Base-by-base conservation (phyloP, 2,329 filamentous ascomycete genomes). In the Ophiostoma ulmi region DNA sequence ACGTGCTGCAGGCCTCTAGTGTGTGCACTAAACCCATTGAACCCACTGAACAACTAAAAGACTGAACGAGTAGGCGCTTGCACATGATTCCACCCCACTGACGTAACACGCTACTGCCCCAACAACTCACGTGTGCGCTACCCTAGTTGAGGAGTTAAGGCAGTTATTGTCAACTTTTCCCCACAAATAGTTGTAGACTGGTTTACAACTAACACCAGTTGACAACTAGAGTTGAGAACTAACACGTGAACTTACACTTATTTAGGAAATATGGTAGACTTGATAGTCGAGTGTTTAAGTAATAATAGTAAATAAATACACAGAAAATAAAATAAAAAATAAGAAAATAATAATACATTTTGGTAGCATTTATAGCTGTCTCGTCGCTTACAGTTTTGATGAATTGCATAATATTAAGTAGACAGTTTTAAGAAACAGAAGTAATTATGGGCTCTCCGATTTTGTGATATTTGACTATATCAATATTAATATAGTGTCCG, bases 41-140 rank as follows among this genome's bases (percentile, higher is more conserved):
- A 44, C 39, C 31, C 31, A 31, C 31, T 31, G 31, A 31, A 31
- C 31, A 31, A 31, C 31, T 31, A 31, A 31, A 31, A 31, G 31
- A 58, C 22, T 58, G 17, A 31, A 58, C 8, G n/a, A 22, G 52
- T 10, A 58, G 52, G n/a, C n/a, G 52, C 52, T 58, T 58, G 52
- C 52, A 58, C 52, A 58, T 58, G 52, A 58, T 58, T 58, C 26
- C 52, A 58, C 52, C 52, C 52, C 52, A 58, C 52, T 58, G 52
- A 58, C 52, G 52, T 58, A 58, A 26, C 52, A 58, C 22, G 52
- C 52, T 48, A 48, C 44, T 20, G 44, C 44, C 14, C 20, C 39
- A 44, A 17, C 39, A 26, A 31, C 52, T 58, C 52, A 58, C 52
- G 52, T 58, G 52, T 58, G 52, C 52, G 52, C 52, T 58, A 26